Percentiles rank a stretch among this genome's conserved stretches.
Conservation (phyloP, 2,329 filamentous ascomycete genomes). For the Magnaporthiopsis poae region DNA sequence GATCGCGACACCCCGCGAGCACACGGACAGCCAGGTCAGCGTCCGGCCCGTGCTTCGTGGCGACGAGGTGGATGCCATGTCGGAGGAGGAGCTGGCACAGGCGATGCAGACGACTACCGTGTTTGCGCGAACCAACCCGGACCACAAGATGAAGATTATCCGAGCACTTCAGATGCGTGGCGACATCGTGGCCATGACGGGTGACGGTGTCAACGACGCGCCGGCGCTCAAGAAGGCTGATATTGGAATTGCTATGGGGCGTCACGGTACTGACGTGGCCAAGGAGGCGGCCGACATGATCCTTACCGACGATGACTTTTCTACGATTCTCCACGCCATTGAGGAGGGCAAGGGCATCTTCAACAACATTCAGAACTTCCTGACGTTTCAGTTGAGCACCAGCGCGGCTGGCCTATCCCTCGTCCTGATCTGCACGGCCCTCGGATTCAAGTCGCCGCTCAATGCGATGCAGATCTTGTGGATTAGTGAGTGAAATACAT, state of each 20-base stretch:
- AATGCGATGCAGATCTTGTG: constrained; percentile 99
- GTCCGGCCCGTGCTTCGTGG: constrained; percentile 69
- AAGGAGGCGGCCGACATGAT: constrained; percentile 96
- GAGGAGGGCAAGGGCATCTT: constrained; percentile 99
- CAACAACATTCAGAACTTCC: constrained; percentile 98
- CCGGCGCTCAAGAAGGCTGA: constrained; percentile 94
- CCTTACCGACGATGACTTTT: constrained; percentile 79
- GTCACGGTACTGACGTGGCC: constrained; percentile 88
- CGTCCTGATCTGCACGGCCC: constrained; percentile 81
- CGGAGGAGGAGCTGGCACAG: constrained; percentile 68
- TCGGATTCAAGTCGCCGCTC: constrained; percentile 88
- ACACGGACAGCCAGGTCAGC: constrained; percentile 44
- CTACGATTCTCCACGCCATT: constrained; percentile 85
- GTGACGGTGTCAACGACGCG: constrained; percentile 94
- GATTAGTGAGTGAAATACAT: constrained; percentile 68
- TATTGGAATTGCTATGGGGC: constrained; percentile 95
- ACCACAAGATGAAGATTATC: constrained; percentile 97
- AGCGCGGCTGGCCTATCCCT: constrained; percentile 86
- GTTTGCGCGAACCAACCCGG: constrained; percentile 89
- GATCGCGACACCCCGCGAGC: constrained; percentile 47
- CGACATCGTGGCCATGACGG: constrained; percentile 97
- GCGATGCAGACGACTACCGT: constrained; percentile 85
- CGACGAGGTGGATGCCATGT: constrained; percentile 89
- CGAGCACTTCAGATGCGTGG: constrained; percentile 80
- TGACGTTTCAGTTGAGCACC: constrained; percentile 96